Conservation (phyloP, 179 eudicot species). For the Spinacia oleracea region DNA sequence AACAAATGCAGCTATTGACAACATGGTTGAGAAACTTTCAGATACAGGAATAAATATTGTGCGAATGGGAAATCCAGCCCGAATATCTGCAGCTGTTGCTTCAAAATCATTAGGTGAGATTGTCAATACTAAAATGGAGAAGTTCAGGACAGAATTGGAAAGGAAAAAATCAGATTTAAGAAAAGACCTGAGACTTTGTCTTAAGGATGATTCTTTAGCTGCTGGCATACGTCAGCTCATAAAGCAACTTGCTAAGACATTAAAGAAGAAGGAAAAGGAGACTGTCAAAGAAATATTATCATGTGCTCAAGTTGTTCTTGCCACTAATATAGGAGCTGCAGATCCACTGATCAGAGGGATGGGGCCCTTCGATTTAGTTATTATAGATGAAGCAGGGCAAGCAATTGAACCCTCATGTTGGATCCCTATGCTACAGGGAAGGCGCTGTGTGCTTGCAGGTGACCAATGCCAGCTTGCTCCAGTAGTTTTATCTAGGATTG, state of each 20-base stretch:
- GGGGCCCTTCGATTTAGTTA: constrained; percentile 75
- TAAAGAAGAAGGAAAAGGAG: constrained; percentile 85
- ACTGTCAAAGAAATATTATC: constrained; percentile 58
- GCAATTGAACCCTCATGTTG: constrained; percentile 92
- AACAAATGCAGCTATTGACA: constrained; percentile 90
- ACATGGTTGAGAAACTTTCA: constrained; percentile 85
- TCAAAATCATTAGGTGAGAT: constrained; percentile 75
- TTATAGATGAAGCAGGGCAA: constrained; percentile 89
- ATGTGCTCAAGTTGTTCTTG: constrained; percentile 78
- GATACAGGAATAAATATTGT: constrained; percentile 58
- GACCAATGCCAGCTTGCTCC: constrained; percentile 92
- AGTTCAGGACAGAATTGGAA: constrained; percentile 56
- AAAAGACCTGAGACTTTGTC: constrained; percentile 75
- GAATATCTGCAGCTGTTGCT: constrained; percentile 74
- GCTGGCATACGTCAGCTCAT: constrained; percentile 92
- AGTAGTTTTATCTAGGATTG: constrained; percentile 73
- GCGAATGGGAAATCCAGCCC: constrained; percentile 85
- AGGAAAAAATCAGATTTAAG: constrained; percentile 76
- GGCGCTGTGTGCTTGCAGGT: constrained; percentile 84
- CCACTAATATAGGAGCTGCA: constrained; percentile 88
- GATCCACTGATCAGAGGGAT: constrained; percentile 70
- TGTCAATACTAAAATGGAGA: constrained; percentile 55
- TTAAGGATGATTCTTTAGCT: constrained; percentile 82
- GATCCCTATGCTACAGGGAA: constrained; percentile 80
- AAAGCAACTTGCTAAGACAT: constrained; percentile 69